These are phyloP conservation scores for Astragalus glycyphyllos DNA, from an alignment of 306 rosid genomes.

Conservation along the genomic window DNA sequence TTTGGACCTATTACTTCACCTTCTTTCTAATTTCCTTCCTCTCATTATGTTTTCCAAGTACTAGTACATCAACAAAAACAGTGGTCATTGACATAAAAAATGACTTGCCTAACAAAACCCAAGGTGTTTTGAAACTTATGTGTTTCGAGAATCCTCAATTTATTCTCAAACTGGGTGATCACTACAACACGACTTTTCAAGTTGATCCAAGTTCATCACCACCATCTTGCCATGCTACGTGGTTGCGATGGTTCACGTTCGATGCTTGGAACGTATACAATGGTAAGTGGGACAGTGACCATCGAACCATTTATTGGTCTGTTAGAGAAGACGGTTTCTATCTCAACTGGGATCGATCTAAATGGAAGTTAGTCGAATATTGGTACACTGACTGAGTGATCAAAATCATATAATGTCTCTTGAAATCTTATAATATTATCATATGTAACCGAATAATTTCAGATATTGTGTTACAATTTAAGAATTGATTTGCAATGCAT, in stretches of 20 bases:
- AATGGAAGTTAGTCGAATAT: not conserved
- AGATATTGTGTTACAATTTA: too few relatives aligned
- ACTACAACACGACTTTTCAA: not conserved
- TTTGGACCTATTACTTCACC: not conserved
- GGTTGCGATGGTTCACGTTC: not conserved
- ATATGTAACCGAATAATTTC: too few relatives aligned
- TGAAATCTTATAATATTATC: too few relatives aligned
- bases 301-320: constrained; percentile 19
- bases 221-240: not conserved
- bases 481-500: too few relatives aligned
- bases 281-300: constrained; percentile 6
- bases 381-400: constrained; percentile 7
- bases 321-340: constrained; percentile 34
- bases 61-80: not conserved
- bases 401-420: too few relatives aligned
- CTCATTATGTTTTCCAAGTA: not conserved
- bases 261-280: not conserved
- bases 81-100: not conserved
- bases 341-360: constrained; percentile 13
- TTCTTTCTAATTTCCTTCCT: constrained; percentile 3
- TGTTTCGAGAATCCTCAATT: not conserved
- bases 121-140: not conserved
- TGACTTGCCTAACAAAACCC: not conserved
- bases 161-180: not conserved
- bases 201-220: not conserved